These are phyloP conservation scores for Carallia pectinifolia DNA, from an alignment of 345 rosid genomes.

Conservation along the genomic window DNA sequence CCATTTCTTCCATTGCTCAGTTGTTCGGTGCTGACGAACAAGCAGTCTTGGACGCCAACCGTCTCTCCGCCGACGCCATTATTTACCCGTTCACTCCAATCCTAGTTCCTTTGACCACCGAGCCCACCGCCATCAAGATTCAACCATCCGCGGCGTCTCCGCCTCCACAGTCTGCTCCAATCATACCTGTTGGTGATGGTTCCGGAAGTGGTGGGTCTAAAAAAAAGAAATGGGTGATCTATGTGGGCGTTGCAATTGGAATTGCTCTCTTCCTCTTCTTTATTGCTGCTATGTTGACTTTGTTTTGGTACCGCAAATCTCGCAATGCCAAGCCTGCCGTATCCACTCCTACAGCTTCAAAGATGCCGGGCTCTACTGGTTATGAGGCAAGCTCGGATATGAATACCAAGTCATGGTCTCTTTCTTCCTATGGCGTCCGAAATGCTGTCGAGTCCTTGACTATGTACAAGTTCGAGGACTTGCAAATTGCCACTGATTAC, in stretches of 20 bases:
- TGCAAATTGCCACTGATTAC: constrained; percentile 53
- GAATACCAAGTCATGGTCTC: constrained; percentile 39
- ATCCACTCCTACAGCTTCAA: constrained; percentile 11
- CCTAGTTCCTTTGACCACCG: constrained; percentile 57
- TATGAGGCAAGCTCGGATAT: constrained; percentile 27
- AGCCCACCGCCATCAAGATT: constrained; percentile 38
- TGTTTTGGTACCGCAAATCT: constrained; percentile 33
- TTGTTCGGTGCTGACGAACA: constrained; percentile 39
- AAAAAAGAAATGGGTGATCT: constrained; percentile 41
- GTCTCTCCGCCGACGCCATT: constrained; percentile 15
- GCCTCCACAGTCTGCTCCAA: constrained; percentile 16
- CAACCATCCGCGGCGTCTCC: constrained; percentile 35
- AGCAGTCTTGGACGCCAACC: constrained; percentile 50
- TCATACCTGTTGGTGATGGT: neutral
- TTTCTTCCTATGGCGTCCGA: constrained; percentile 43
- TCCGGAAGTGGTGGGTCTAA: constrained; percentile 11
- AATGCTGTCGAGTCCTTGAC: constrained; percentile 62
- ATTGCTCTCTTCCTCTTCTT: constrained; percentile 40
- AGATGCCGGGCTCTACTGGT: constrained; percentile 36
- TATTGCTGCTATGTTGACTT: constrained; percentile 14
- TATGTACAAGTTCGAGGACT: constrained; percentile 54
- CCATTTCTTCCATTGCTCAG: constrained; percentile 42
- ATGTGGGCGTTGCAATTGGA: constrained; percentile 58
- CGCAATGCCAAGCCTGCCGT: constrained; percentile 9
- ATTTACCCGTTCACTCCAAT: constrained; percentile 64